These are phyloP conservation scores for Pseudocercospora ulei DNA, from an alignment of 2,329 filamentous ascomycete genomes.

Conservation along the genomic window DNA sequence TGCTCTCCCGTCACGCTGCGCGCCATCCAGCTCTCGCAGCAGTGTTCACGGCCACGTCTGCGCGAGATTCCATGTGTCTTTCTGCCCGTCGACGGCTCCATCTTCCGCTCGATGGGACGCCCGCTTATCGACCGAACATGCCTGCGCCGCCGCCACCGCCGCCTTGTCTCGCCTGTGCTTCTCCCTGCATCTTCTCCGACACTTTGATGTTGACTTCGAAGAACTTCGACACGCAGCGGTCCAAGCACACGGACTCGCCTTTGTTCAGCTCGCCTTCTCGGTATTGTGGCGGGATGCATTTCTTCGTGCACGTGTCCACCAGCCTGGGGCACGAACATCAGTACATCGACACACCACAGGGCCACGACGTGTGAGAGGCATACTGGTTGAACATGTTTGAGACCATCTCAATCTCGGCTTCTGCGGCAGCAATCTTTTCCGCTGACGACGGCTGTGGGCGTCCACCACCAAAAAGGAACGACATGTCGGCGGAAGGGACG, in stretches of 20 bases:
- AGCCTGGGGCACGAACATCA: slow-evolving; percentile 39
- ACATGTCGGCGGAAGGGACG: slow-evolving; percentile 43
- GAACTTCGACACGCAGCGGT: slow-evolving; percentile 95
- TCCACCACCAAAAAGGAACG: slow-evolving; percentile 58
- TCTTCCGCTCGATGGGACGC: too few relatives aligned
- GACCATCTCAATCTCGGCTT: slow-evolving; percentile 95
- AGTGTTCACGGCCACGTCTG: too few relatives aligned
- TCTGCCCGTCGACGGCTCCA: too few relatives aligned
- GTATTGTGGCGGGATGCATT: slow-evolving; percentile 88
- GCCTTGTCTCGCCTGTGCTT: slow-evolving; percentile 59
- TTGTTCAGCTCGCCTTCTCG: slow-evolving; percentile 96
- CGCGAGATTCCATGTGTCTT: too few relatives aligned
- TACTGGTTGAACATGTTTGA: slow-evolving; percentile 98
- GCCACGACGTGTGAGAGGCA: too few relatives aligned
- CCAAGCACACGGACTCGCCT: slow-evolving; percentile 94
- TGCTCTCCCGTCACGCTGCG: too few relatives aligned
- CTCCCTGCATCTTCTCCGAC: slow-evolving; percentile 87
- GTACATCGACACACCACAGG: too few relatives aligned
- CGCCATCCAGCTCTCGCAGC: too few relatives aligned
- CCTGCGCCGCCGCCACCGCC: slow-evolving; percentile 46
- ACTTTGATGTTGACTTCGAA: slow-evolving; percentile 98
- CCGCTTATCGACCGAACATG: slow-evolving; percentile 26
- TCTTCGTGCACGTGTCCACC: slow-evolving; percentile 78
- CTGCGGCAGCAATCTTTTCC: slow-evolving; percentile 93
- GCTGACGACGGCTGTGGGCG: slow-evolving; percentile 81